Percentiles rank a stretch among this genome's conserved stretches.
phyloP scores from a whole-genome alignment of 805 yeast genomes.

The Pichia thaimueangensis region DNA sequence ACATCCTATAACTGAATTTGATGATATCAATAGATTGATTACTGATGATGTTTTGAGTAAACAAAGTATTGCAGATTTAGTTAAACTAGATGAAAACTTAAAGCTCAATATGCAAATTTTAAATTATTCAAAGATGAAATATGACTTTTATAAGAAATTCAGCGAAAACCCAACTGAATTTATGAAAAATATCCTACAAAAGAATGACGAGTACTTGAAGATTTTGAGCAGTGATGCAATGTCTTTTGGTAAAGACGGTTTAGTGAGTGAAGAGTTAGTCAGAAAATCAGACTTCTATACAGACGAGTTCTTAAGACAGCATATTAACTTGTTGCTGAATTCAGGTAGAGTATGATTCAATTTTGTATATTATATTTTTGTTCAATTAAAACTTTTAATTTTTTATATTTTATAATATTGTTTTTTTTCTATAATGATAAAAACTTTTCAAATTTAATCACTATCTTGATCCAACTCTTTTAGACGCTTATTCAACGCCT shows the following conservation, averaged over 20 bases:
- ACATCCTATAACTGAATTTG: constrained; percentile 30
- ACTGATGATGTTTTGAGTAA: constrained; percentile 39
- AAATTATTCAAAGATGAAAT: constrained; percentile 55
- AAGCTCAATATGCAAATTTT: constrained; percentile 46
- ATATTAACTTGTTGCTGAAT: constrained; percentile 67
- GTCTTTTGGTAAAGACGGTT: constrained; percentile 28
- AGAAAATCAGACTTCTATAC: constrained; percentile 79
- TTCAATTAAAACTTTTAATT: neutral
- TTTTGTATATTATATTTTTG: neutral
- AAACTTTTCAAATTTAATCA: neutral
- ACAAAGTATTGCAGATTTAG: constrained; percentile 34
- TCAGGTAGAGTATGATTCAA: constrained; percentile 37
- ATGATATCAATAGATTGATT: constrained; percentile 37
- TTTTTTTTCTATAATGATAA: neutral
- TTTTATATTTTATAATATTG: constrained; percentile 1
- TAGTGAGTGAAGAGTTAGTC: constrained; percentile 72
- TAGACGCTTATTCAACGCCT: constrained; percentile 8
- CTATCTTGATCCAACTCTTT: constrained; percentile 5
- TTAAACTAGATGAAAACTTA: constrained; percentile 30
- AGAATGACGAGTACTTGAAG: constrained; percentile 79
- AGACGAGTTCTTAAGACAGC: constrained; percentile 72
- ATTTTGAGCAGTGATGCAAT: constrained; percentile 72
- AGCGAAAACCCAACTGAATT: constrained; percentile 73
- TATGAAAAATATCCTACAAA: constrained; percentile 64
- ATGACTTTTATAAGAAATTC: constrained; percentile 70